These are phyloP conservation scores for Wickerhamiella infanticola DNA, from an alignment of 1,139 yeast genomes.

Conservation along the genomic window DNA sequence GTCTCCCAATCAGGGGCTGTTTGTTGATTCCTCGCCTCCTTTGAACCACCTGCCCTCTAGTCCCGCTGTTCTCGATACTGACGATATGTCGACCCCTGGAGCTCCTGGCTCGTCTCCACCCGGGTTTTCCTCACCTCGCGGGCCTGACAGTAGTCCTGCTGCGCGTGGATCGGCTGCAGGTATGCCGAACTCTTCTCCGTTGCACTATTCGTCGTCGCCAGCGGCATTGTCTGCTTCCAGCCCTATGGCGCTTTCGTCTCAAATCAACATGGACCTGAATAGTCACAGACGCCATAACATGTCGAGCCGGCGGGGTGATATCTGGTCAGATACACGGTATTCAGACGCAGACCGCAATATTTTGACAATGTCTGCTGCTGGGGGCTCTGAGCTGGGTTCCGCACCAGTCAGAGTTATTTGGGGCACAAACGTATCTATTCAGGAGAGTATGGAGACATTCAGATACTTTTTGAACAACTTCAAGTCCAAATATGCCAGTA, in stretches of 20 bases:
- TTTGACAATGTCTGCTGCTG: background rate
- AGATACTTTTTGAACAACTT: slow-evolving; percentile 73
- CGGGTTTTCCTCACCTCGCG: background rate
- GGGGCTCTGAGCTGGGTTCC: slow-evolving; percentile 21
- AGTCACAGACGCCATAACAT: background rate
- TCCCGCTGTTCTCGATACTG: background rate
- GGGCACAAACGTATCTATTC: slow-evolving; percentile 96
- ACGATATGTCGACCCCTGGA: background rate
- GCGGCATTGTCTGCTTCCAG: background rate
- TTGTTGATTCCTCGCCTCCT: background rate
- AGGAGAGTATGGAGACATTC: slow-evolving; percentile 67
- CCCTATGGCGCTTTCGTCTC: background rate
- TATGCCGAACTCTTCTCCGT: background rate
- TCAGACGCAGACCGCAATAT: background rate
- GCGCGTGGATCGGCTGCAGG: background rate
- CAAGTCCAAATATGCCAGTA: slow-evolving; percentile 59
- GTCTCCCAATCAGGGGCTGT: background rate
- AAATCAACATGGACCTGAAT: background rate
- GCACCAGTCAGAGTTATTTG: slow-evolving; percentile 85
- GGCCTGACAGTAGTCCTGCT: background rate
- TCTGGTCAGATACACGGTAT: slow-evolving; percentile 1
- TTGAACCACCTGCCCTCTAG: background rate
- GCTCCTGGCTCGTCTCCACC: background rate
- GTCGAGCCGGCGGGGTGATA: slow-evolving; percentile 3
- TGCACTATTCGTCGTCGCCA: slow-evolving; percentile 2